phyloP scores from a whole-genome alignment of 306 rosid species.

The Dicorynia guianensis region DNA sequence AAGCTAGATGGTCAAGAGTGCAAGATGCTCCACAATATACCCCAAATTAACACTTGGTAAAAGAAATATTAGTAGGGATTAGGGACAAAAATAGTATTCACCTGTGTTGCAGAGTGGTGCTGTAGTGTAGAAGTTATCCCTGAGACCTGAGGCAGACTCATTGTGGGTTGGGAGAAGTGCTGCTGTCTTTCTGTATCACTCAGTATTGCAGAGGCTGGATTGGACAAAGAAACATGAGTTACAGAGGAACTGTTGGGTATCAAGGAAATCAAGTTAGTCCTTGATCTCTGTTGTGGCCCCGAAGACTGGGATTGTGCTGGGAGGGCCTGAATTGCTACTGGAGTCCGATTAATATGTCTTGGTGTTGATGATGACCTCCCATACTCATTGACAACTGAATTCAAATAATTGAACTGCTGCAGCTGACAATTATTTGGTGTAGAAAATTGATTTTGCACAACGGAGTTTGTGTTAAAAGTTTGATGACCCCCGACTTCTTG shows the following conservation, averaged over 20 bases:
- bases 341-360: constrained; percentile 56
- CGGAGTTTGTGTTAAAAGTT: constrained; percentile 43
- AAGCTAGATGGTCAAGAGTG: neutral
- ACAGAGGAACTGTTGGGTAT: constrained; percentile 50
- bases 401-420: constrained; percentile 48
- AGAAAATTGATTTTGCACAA: constrained; percentile 50
- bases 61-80: constrained; percentile 9
- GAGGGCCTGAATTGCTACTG: constrained; percentile 84
- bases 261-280: constrained; percentile 52
- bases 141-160: constrained; percentile 56
- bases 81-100: constrained; percentile 34
- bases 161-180: constrained; percentile 58
- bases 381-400: constrained; percentile 51
- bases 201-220: constrained; percentile 44
- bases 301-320: constrained; percentile 63
- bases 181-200: constrained; percentile 70
- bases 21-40: neutral
- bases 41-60: constrained; percentile 18
- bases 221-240: constrained; percentile 53
- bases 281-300: constrained; percentile 54
- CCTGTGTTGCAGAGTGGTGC: constrained; percentile 61
- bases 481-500: constrained; percentile 56
- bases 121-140: constrained; percentile 49
- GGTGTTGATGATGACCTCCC: constrained; percentile 54
- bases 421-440: constrained; percentile 50